These are phyloP conservation scores for Lepiota brunneoincarnata DNA, from an alignment of 768 basidiomycete species.

Conservation along the genomic window DNA sequence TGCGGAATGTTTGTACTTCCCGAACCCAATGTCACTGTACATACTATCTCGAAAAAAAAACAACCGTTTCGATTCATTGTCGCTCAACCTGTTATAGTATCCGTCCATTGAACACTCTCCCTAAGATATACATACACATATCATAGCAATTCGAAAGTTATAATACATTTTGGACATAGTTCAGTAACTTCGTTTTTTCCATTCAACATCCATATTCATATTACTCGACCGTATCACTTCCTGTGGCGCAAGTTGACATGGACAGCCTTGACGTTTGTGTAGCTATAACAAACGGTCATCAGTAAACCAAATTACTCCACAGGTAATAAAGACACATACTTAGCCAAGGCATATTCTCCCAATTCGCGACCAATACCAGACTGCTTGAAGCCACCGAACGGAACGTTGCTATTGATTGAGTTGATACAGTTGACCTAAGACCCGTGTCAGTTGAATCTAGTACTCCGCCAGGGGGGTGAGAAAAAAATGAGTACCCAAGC, in stretches of 20 bases:
- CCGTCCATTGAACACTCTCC: no score
- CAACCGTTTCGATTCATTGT: no score
- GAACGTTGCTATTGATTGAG: slow-evolving; percentile 51
- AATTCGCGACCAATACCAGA: slow-evolving; percentile 79
- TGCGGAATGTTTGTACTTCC: no score
- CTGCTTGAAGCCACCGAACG: slow-evolving; percentile 87
- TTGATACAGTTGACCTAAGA: slow-evolving; percentile 48
- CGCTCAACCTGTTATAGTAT: no score
- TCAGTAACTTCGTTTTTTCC: no score
- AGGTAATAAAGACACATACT: slow-evolving; percentile 34
- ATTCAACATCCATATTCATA: no score
- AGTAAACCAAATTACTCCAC: neutral
- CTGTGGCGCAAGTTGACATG: slow-evolving; percentile 54
- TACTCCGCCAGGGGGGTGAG: neutral
- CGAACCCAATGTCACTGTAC: no score
- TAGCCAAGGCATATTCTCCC: slow-evolving; percentile 71
- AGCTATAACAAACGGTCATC: slow-evolving; percentile 31
- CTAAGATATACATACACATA: no score
- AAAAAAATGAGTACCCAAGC: slow-evolving; percentile 48
- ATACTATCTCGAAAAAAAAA: no score
- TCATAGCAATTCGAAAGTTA: no score
- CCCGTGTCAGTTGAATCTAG: neutral
- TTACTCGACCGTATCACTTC: slow-evolving; percentile 15
- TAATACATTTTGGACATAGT: no score
- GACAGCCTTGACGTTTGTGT: slow-evolving; percentile 68